Evolutionary conservation across 2,329 filamentous ascomycete genomes (phyloP).

Genomic region (Colletotrichum zoysiae): DNA sequence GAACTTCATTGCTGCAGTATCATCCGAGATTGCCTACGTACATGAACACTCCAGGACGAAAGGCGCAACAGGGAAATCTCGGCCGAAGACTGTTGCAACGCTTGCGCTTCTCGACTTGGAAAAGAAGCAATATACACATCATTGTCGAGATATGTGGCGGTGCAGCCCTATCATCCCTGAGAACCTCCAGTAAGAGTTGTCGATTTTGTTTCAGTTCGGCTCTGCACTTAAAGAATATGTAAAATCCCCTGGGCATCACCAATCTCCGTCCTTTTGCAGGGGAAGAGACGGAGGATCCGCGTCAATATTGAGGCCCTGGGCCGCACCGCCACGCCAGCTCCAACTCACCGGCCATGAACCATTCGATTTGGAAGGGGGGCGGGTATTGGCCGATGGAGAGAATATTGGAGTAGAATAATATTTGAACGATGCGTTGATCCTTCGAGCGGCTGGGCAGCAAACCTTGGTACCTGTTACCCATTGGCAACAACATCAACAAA

Average conservation of each 20-base stretch:
- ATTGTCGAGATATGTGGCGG: constrained; percentile 33
- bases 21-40: constrained; percentile 45
- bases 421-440: neutral
- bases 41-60: constrained; percentile 25
- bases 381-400: constrained; percentile 36
- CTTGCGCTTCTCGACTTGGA: constrained; percentile 27
- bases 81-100: constrained; percentile 23
- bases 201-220: constrained; percentile 24
- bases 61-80: constrained; percentile 25
- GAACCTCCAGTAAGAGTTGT: neutral
- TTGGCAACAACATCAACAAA: constrained; percentile 5
- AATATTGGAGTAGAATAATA: neutral
- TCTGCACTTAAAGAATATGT: neutral
- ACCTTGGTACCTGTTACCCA: neutral
- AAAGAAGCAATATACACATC: constrained; percentile 23
- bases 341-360: neutral
- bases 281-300: constrained; percentile 6
- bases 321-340: neutral
- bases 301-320: constrained; percentile 11
- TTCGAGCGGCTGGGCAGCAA: constrained; percentile 5
- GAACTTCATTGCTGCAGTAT: constrained; percentile 36
- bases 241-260: constrained; percentile 1
- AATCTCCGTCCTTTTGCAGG: constrained; percentile 29
- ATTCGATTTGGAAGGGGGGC: constrained; percentile 2
- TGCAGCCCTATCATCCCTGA: constrained; percentile 46